A percentile compares a stretch with the other conserved stretches of the same genome.
Conservation (phyloP, 352 stramenopile genomes). For the Phytophthora europaea region DNA sequence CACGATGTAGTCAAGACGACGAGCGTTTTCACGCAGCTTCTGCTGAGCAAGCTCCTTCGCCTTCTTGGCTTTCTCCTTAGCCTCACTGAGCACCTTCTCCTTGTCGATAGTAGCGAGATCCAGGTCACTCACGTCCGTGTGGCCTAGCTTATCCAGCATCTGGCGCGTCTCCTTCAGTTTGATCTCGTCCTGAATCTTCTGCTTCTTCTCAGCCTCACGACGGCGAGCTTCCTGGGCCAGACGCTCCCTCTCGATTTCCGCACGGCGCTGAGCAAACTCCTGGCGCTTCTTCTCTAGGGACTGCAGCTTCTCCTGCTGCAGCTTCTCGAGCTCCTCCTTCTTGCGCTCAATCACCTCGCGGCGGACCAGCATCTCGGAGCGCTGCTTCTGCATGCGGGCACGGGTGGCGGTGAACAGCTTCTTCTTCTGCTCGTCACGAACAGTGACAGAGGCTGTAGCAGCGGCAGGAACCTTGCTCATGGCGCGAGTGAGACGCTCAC, state of each 20-base stretch:
- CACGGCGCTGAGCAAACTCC: slow-evolving; percentile 74
- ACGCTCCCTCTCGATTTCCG: slow-evolving; percentile 84
- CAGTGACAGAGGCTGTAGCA: slow-evolving; percentile 25
- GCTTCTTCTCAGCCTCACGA: slow-evolving; percentile 95
- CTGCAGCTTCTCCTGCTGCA: slow-evolving; percentile 93
- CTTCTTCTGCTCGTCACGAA: slow-evolving; percentile 41
- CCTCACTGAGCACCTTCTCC: slow-evolving; percentile 91
- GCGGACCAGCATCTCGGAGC: slow-evolving; percentile 89
- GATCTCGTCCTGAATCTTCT: slow-evolving; percentile 97
- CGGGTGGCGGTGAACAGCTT: slow-evolving; percentile 86
- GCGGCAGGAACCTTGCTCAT: slow-evolving; percentile 61
- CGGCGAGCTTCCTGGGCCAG: slow-evolving; percentile 81
- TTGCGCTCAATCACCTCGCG: slow-evolving; percentile 97
- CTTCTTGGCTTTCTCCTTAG: slow-evolving; percentile 95
- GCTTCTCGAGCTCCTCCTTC: slow-evolving; percentile 97
- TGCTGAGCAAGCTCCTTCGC: slow-evolving; percentile 96
- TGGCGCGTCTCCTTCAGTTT: slow-evolving; percentile 92
- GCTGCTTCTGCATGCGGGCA: slow-evolving; percentile 71
- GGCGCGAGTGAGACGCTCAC: slow-evolving; percentile 70
- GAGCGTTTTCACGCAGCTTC: slow-evolving; percentile 93
- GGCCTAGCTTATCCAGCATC: slow-evolving; percentile 84
- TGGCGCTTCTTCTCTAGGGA: slow-evolving; percentile 86
- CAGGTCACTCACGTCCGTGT: slow-evolving; percentile 73
- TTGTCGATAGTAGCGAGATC: slow-evolving; percentile 84
- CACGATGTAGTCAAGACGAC: slow-evolving; percentile 97